Base-by-base conservation (phyloP, 2,329 filamentous ascomycete species). In the Sporothrix luriei region DNA sequence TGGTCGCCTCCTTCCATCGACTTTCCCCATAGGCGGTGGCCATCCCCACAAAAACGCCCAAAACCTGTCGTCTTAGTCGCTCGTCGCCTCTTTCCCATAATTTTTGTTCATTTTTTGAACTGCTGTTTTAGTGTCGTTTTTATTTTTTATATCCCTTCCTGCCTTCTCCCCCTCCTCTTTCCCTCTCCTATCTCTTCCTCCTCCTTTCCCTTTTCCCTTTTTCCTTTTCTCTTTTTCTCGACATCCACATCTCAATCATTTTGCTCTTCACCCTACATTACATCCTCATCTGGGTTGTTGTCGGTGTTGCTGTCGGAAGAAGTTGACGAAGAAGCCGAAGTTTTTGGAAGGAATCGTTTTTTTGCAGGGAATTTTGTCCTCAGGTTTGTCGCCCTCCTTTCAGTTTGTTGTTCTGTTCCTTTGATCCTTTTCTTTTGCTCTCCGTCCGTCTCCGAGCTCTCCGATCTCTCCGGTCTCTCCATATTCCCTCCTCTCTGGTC, bases 231-330 rank as follows among this genome's bases (percentile, higher is more conserved):
- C 38, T 72, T 69, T 70, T 61, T 73, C 73, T 73, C 73, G 72
- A 71, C 65, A 52, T 66, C 43, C 65, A 70, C 70, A 69, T 66
- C 69, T 49, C 62, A 69, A 54, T 54, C 64, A 24, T 68, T 59
- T 69, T 71, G 69, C 62, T 62, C 69, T 43, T 71, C 72, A 71
- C 70, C 65, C 51, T 38, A 66, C 59, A 62, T 64, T 68, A 55
- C 46, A 52, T 70, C 48, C 38, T 71, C 69, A 55, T 71, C 46
- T 52, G 71, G 72, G 73, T 72, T 72, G 74, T 75, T 72, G 74
- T 73, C 52, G 73, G 72, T 72, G 73, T 72, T 72, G 73, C 69
- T 69, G 73, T 73, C 69, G 73, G 73, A 73, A 73, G 74, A 73
- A 72, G 72, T 73, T 70, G 71, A 61, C 52, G 74, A 68, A 70